Evolutionary conservation across 495 filamentous ascomycete genomes (phyloP).

Genomic region (Podospora pseudocomata): DNA sequence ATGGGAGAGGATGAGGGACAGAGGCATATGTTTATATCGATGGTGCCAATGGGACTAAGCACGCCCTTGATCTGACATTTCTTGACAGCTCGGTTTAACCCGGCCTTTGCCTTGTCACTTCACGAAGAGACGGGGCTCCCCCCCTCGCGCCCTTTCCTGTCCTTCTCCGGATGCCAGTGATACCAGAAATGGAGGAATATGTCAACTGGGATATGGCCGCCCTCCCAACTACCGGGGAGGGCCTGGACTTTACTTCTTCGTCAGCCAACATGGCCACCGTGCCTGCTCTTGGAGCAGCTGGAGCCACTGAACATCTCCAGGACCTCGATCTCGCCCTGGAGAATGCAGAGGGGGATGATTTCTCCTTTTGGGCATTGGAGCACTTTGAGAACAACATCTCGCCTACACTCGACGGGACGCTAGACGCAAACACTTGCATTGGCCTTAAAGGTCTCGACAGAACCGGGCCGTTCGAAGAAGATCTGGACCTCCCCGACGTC

Average conservation of each 20-base stretch:
- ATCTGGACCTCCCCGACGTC: slow-evolving; percentile 38
- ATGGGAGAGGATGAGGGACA: background rate
- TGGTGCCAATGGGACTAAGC: background rate
- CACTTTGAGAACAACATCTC: slow-evolving; percentile 40
- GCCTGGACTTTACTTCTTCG: slow-evolving; percentile 12
- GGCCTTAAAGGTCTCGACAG: slow-evolving; percentile 14
- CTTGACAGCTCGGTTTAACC: slow-evolving; percentile 6
- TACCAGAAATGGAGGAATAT: slow-evolving; percentile 40
- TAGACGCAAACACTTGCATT: slow-evolving; percentile 18
- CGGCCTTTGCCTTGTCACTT: background rate
- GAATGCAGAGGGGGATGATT: slow-evolving; percentile 46
- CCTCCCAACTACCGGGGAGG: slow-evolving; percentile 22
- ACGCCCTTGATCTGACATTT: slow-evolving; percentile 20
- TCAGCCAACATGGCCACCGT: slow-evolving; percentile 5
- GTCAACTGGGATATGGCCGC: slow-evolving; percentile 47
- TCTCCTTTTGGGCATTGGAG: slow-evolving; percentile 49
- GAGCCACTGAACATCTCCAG: slow-evolving; percentile 28
- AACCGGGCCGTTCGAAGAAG: slow-evolving; percentile 27
- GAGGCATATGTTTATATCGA: slow-evolving; percentile 7
- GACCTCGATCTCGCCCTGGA: slow-evolving; percentile 45
- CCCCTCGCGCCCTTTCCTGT: slow-evolving; percentile 21
- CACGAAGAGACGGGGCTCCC: background rate
- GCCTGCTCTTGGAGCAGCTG: background rate
- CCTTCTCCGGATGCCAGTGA: slow-evolving; percentile 23
- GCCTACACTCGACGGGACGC: slow-evolving; percentile 16